Conservation (phyloP, 345 rosid species). For the Excoecaria cochinchinensis region DNA sequence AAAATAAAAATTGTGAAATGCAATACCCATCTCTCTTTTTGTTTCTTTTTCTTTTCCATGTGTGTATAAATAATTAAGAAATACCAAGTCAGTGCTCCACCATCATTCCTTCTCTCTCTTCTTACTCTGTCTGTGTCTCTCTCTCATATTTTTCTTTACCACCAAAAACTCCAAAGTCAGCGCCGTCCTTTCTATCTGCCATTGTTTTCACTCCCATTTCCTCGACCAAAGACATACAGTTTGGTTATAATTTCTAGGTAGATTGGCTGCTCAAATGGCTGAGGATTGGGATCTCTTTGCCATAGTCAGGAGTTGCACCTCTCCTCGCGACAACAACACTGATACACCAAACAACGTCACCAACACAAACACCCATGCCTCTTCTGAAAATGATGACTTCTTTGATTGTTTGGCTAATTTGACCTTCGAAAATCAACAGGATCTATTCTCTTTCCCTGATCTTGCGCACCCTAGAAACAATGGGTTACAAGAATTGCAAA, state of each 20-base stretch:
- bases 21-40: background rate
- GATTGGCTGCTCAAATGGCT: conserved; percentile 32
- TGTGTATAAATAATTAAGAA: conserved; percentile 53
- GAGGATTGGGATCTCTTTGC: conserved; percentile 87
- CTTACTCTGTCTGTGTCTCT: conserved; percentile 16
- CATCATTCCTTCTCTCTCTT: conserved; percentile 33
- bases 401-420: conserved; percentile 37
- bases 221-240: conserved; percentile 9
- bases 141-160: conserved; percentile 11
- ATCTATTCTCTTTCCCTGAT: conserved; percentile 34
- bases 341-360: background rate
- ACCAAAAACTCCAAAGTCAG: conserved; percentile 53
- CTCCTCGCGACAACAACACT: conserved; percentile 10
- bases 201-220: conserved; percentile 16
- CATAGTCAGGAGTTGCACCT: conserved; percentile 63
- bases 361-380: background rate
- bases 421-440: conserved; percentile 38
- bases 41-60: background rate
- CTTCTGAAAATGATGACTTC: background rate
- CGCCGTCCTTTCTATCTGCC: conserved; percentile 57
- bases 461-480: conserved; percentile 15
- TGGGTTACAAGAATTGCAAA: conserved; percentile 48
- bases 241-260: conserved; percentile 24
- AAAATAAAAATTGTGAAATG: background rate
- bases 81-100: conserved; percentile 49